Evolutionary conservation across 1,139 yeast genomes (phyloP).

Genomic region (Magnusiomyces magnusii): DNA sequence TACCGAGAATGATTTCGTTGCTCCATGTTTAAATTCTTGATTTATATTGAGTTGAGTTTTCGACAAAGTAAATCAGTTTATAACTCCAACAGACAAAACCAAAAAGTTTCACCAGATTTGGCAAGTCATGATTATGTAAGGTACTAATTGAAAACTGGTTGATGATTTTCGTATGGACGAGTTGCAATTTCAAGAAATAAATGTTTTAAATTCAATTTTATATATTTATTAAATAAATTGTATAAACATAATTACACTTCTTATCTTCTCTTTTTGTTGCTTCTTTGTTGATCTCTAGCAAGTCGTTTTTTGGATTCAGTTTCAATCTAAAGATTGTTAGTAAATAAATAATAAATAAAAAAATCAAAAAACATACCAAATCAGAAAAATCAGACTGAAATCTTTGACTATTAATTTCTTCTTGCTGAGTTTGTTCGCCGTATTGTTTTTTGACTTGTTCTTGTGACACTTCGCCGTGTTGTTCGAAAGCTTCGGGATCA

Average conservation of each 20-base stretch:
- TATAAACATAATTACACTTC: background rate
- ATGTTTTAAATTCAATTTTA: too few relatives aligned
- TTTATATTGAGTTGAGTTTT: too few relatives aligned
- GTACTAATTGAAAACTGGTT: too few relatives aligned
- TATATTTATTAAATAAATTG: too few relatives aligned
- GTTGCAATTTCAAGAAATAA: conserved; percentile 12
- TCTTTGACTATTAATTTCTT: conserved; percentile 3
- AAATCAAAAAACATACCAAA: background rate
- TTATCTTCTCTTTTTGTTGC: conserved; percentile 8
- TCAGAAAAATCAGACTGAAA: conserved; percentile 13
- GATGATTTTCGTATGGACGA: conserved; percentile 6
- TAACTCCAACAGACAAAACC: background rate
- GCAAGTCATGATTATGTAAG: background rate
- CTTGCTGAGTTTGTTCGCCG: conserved; percentile 6
- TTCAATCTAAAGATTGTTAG: conserved; percentile 5
- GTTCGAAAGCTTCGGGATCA: conserved; percentile 11
- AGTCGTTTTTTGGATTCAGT: conserved; percentile 12
- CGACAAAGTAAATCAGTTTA: too few relatives aligned
- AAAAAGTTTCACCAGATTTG: too few relatives aligned
- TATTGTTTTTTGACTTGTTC: conserved; percentile 9
- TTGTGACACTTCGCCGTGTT: conserved; percentile 8
- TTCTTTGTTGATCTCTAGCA: conserved; percentile 9
- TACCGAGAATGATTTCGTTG: too few relatives aligned
- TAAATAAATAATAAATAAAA: background rate
- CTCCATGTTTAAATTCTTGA: too few relatives aligned